Base-by-base conservation (phyloP, 495 filamentous ascomycete genomes). In the Elasticomyces elasticus region DNA sequence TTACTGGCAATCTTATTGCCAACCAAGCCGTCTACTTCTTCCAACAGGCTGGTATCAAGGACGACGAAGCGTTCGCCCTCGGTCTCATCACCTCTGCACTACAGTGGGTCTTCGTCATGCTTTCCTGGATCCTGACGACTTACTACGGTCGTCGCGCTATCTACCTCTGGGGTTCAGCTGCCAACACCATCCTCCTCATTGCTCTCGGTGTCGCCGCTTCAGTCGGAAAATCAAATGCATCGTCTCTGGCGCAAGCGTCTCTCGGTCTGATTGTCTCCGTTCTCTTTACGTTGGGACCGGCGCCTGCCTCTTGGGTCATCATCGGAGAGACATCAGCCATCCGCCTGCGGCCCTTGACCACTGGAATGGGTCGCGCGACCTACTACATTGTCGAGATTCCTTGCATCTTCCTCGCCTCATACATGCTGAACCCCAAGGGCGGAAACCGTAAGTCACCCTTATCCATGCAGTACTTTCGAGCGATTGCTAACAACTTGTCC, bases 281-380 rank as follows among this genome's bases (percentile, higher is more conserved):
- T 55, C 65, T 74, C 38, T 80, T 77, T 65, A 69, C 67, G 52
- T 64, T 76, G 52, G 74, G 73, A 54, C 74, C 72, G 20, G 77
- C 71, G 26, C 77, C 77, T 51, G 71, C 72, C 48, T 77, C 76
- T 45, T 80, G 71, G 71, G 72, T 75, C 64, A 76, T 79, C 55
- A 79, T 81, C 54, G 76, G 73, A 30, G 77, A 80, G 63, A 80
- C 76, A 46, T 75, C 78, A 31, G 67, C 77, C 52, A 70, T 80
- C 62, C 77, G 77, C 54, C 75, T 78, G 43, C 65, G 77, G 42
- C 73, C 76, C 35, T 65, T 79, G 43, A 81, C 72, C n/a, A 81
- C 76, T 43, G 77, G 75, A 55, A 67, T 77, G 49, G 77, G 72
- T 63, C 76, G 78, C 58, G 76, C 54, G 52, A 58, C 69, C 53